These are phyloP conservation scores for Botrytis elliptica DNA, from an alignment of 2,329 filamentous ascomycete genomes.

Conservation along the genomic window DNA sequence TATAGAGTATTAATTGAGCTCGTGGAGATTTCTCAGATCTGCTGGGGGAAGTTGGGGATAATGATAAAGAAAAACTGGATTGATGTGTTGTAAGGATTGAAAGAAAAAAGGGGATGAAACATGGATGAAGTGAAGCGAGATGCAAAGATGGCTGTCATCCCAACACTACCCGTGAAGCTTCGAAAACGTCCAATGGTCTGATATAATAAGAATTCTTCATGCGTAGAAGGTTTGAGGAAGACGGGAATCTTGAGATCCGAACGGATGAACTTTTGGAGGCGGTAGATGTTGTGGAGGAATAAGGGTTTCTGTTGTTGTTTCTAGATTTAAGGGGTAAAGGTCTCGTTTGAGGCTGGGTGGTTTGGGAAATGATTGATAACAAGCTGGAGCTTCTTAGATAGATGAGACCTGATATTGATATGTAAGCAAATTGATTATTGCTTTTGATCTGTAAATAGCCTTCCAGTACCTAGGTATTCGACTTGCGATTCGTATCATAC, in stretches of 20 bases:
- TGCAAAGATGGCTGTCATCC: neutral
- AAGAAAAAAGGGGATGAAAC: slow-evolving; percentile 11
- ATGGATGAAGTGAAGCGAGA: slow-evolving; percentile 14
- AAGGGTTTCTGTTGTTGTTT: neutral
- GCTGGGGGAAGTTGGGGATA: neutral
- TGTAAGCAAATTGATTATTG: too few species aligned
- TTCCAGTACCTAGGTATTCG: neutral
- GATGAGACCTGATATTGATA: neutral
- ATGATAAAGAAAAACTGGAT: neutral
- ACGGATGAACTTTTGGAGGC: neutral
- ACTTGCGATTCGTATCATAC: neutral
- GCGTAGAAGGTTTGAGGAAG: neutral
- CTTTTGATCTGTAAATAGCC: too few species aligned
- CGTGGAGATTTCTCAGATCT: neutral
- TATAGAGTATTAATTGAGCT: neutral
- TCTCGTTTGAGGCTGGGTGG: slow-evolving; percentile 1
- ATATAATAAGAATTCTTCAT: neutral
- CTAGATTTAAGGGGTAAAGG: neutral
- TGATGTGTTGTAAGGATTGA: neutral
- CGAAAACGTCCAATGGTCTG: neutral
- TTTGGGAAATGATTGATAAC: neutral
- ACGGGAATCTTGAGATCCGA: slow-evolving; percentile 8
- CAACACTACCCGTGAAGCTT: neutral
- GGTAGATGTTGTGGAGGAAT: neutral
- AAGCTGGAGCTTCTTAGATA: neutral